Percentiles rank a stretch among this genome's conserved stretches.
Conservation (phyloP, 2,329 filamentous ascomycete species). For the Colletotrichum sp. region DNA sequence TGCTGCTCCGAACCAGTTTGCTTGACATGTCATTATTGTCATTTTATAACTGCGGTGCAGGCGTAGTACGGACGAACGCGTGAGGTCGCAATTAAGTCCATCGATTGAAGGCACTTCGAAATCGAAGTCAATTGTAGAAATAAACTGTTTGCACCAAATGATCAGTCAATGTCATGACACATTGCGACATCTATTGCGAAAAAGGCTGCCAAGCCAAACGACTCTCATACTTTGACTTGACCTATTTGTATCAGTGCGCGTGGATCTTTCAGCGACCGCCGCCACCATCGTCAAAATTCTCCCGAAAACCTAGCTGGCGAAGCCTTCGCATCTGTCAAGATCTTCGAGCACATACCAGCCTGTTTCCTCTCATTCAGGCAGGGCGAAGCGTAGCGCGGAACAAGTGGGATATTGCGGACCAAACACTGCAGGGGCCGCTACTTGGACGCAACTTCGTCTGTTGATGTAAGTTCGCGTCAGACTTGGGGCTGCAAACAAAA, state of each 20-base stretch:
- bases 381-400: neutral
- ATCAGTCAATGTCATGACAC: neutral
- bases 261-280: neutral
- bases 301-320: neutral
- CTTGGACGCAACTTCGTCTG: neutral
- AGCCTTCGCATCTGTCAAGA: neutral
- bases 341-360: neutral
- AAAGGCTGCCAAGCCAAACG: neutral
- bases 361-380: neutral
- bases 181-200: neutral
- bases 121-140: neutral
- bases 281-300: neutral
- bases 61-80: neutral
- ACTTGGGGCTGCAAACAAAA: neutral
- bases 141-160: neutral
- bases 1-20: neutral
- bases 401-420: neutral
- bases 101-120: neutral
- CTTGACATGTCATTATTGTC: neutral
- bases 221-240: neutral
- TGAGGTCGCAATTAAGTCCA: neutral
- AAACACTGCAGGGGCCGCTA: neutral
- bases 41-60: neutral
- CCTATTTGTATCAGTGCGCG: neutral
- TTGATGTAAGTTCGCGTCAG: neutral